Evolutionary conservation across 75 land plant species (phyloP), one percentile per base, ranked within the genome.

Genomic region (Pinus albicaulis): DNA sequence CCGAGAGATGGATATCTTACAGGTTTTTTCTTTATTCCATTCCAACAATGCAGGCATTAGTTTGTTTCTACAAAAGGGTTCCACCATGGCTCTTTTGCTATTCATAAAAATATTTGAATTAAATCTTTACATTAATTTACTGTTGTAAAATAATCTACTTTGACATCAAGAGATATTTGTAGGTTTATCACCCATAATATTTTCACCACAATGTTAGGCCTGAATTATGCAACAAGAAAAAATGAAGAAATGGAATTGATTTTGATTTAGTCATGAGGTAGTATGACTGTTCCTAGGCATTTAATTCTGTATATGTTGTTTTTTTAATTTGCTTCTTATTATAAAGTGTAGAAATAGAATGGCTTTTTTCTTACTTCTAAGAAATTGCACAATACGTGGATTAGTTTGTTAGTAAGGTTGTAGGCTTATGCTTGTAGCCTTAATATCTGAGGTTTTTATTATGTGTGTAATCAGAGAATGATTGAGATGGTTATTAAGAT

Each of bases 1-100:
- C 0, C 80, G 84, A 25, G 98, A 93, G 74, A 82, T 66, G 57
- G 98, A 93, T 57, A 93, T 95, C 34, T 60, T 91, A 53, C 86
- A 93, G 94, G 98, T 95, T 15, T 70, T 11, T 52, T 15, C 55
- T 25, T 53, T 75, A 10, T 36, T 72, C 57, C 53, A 34, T 10
- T 38, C 20, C 19, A 17, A 66, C 3, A 66, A 57, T 63, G 16
- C 17, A 12, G 16, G 12, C 28, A 1, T 69, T 69, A 7, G 3
- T 48, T 69, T 17, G 3, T 71, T 71, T n/a, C 41, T 22, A 22
- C 11, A 55, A 48, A 71, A 71, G 55, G 55, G 24, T n/a, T 41
- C 41, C 20, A 28, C 66, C 26, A 28, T 5, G 44, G 4, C 2
- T 10, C n/a, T 11, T 26, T 60, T 61, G 13, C 5, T 23, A 10